phyloP scores from a whole-genome alignment of 495 filamentous ascomycete genomes.

The Xylaria telfairii region DNA sequence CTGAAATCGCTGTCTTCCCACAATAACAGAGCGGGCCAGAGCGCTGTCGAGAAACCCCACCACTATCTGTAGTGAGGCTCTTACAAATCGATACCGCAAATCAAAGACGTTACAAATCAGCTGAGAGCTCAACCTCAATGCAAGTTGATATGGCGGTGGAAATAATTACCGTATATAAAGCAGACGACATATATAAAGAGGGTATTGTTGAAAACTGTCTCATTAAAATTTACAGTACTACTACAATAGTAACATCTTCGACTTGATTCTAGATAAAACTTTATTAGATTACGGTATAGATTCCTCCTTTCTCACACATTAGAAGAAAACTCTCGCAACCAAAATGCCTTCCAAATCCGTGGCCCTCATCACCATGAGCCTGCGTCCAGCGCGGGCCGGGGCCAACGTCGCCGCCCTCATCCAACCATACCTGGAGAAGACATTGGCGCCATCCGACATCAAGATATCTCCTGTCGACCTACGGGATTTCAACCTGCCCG shows the following conservation, averaged over 20 bases:
- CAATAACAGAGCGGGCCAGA: neutral
- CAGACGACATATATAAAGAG: neutral
- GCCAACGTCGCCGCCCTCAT: constrained; percentile 44
- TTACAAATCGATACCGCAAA: constrained; percentile 1
- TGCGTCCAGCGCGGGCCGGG: constrained; percentile 45
- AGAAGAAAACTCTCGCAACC: neutral
- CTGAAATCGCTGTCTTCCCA: neutral
- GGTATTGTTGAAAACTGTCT: neutral
- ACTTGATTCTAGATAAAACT: neutral
- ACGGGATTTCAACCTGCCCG: constrained; percentile 57
- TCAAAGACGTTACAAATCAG: constrained; percentile 8
- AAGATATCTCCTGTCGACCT: constrained; percentile 54
- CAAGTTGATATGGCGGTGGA: neutral
- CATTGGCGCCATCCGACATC: constrained; percentile 29
- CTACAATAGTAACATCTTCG: neutral
- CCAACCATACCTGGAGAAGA: constrained; percentile 40
- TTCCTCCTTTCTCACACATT: neutral
- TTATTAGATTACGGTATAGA: neutral
- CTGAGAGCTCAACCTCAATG: neutral
- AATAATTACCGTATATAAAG: neutral
- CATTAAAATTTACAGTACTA: neutral
- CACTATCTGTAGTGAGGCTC: neutral
- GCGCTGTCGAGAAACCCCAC: neutral
- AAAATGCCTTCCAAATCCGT: constrained; percentile 44
- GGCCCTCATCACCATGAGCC: constrained; percentile 48